A percentile compares a stretch with the other conserved stretches of the same genome.
Conservation (phyloP, 345 rosid species). For the Corchorus olitorius region DNA sequence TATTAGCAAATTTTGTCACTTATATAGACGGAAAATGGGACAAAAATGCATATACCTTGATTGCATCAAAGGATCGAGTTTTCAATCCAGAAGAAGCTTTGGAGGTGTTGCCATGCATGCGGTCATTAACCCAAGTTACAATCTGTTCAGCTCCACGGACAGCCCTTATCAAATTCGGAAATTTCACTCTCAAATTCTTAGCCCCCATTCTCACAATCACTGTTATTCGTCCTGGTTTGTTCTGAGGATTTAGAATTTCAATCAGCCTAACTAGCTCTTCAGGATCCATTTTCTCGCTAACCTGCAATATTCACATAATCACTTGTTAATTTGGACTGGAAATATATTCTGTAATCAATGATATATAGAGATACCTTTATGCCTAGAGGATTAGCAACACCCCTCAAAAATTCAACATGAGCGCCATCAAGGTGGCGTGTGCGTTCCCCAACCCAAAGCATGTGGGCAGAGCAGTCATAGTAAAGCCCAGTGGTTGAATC, state of each 20-base stretch:
- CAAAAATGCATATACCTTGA: conserved; percentile 26
- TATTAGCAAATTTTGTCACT: too few species aligned
- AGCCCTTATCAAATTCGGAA: conserved; percentile 41
- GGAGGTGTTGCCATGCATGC: conserved; percentile 48
- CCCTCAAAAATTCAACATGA: conserved; percentile 46
- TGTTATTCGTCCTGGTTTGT: conserved; percentile 44
- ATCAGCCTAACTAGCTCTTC: conserved; percentile 40
- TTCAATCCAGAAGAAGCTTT: conserved; percentile 48
- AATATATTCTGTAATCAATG: neutral
- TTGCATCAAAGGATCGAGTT: conserved; percentile 48
- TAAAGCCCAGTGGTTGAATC: conserved; percentile 43
- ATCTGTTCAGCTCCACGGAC: conserved; percentile 39
- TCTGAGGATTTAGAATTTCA: conserved; percentile 38
- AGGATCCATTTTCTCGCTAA: conserved; percentile 47
- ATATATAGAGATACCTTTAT: conserved; percentile 29
- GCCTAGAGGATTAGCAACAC: conserved; percentile 46
- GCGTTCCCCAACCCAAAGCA: conserved; percentile 49
- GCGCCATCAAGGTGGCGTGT: conserved; percentile 49
- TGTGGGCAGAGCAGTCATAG: conserved; percentile 49
- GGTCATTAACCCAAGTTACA: conserved; percentile 45
- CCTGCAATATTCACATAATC: conserved; percentile 24
- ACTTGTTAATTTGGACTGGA: neutral
- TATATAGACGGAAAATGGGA: neutral
- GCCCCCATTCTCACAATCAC: conserved; percentile 48
- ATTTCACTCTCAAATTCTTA: conserved; percentile 41